These are phyloP conservation scores for Boletus subcaerulescens DNA, from an alignment of 768 basidiomycete genomes.

Conservation along the genomic window DNA sequence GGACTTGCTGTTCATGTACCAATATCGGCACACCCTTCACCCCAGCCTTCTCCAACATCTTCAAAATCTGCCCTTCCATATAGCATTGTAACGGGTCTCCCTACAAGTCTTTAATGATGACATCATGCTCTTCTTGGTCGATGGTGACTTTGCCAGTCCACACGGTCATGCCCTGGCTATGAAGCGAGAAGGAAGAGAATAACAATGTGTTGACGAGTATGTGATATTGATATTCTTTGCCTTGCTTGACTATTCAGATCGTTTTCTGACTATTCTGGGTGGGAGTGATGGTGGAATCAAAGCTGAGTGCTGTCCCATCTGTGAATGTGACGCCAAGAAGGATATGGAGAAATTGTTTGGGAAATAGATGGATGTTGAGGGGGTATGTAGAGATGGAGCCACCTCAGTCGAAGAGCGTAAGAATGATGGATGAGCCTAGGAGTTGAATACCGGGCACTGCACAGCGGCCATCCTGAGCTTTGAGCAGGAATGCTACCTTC, in stretches of 20 bases:
- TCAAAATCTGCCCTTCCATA: neutral
- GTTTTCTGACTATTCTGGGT: neutral
- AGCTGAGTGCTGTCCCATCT: neutral
- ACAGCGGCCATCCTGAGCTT: conserved; percentile 2
- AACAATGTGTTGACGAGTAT: neutral
- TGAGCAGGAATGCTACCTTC: neutral
- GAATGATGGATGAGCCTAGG: neutral
- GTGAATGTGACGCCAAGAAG: neutral
- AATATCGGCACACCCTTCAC: neutral
- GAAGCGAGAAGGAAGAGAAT: too few relatives aligned
- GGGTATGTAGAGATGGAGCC: too few relatives aligned
- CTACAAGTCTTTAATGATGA: neutral
- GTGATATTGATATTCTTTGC: neutral
- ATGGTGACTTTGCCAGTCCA: neutral
- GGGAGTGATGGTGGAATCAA: neutral
- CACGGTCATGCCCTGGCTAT: too few relatives aligned
- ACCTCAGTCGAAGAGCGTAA: too few relatives aligned
- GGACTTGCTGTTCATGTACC: too few relatives aligned
- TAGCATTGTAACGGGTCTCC: neutral
- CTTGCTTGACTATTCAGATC: neutral
- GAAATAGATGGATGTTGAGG: neutral
- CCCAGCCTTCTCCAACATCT: neutral
- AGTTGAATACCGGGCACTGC: neutral
- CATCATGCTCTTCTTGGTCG: neutral
- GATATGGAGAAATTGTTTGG: neutral